phyloP scores from a whole-genome alignment of 2,329 filamentous ascomycete genomes.

The Cordyceps tenuipes region DNA sequence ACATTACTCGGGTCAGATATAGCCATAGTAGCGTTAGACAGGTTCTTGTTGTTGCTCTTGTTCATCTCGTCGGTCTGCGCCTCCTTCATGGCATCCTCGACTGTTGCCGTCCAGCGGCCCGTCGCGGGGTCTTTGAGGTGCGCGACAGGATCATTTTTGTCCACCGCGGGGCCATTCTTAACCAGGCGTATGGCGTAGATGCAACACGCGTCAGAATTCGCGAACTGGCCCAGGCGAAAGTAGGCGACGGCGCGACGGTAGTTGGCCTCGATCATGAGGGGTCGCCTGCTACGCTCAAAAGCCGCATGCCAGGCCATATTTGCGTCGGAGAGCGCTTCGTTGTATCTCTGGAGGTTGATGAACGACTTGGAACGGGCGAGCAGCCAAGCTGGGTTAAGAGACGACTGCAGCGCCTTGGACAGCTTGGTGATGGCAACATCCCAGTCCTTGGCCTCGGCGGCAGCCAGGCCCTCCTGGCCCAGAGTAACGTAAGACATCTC shows the following conservation, averaged over 20 bases:
- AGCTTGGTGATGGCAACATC: conserved; percentile 59
- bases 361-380: conserved; percentile 75
- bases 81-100: conserved; percentile 21
- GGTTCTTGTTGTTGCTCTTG: conserved; percentile 8
- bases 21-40: not conserved
- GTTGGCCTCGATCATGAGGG: conserved; percentile 73
- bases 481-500: conserved; percentile 43
- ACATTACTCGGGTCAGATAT: not conserved
- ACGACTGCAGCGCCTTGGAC: conserved; percentile 56
- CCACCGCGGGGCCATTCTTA: conserved; percentile 23
- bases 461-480: conserved; percentile 55
- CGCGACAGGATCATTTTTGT: conserved; percentile 24
- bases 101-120: conserved; percentile 39
- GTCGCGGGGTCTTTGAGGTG: conserved; percentile 29
- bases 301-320: conserved; percentile 57
- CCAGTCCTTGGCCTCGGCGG: conserved; percentile 57
- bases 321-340: conserved; percentile 61
- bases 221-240: conserved; percentile 60
- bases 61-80: conserved; percentile 25
- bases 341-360: conserved; percentile 51
- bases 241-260: conserved; percentile 70
- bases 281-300: conserved; percentile 60
- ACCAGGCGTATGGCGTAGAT: conserved; percentile 42
- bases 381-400: conserved; percentile 67
- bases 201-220: conserved; percentile 67